phyloP scores from a whole-genome alignment of 176 grass and related monocot species.

The bread wheat (Triticum aestivum) region DNA sequence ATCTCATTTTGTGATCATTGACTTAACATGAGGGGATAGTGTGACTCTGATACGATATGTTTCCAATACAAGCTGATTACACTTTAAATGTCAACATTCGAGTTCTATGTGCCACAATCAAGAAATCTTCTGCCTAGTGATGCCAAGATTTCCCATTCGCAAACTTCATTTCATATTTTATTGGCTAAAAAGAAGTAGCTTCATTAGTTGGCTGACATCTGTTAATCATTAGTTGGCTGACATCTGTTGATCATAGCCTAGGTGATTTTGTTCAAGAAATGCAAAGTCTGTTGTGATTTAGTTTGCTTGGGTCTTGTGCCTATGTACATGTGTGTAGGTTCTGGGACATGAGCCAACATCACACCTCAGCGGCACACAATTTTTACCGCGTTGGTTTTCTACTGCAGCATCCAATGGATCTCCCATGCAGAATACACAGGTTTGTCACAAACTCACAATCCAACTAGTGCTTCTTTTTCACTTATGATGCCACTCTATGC shows the following conservation, averaged over 20 bases:
- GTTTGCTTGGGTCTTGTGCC: background rate
- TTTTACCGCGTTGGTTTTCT: conserved; percentile 46
- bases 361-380: conserved; percentile 23
- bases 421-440: conserved; percentile 40
- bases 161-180: background rate
- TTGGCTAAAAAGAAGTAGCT: background rate
- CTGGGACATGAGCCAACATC: conserved; percentile 36
- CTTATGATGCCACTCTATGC: conserved; percentile 14
- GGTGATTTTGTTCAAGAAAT: background rate
- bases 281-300: background rate
- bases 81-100: background rate
- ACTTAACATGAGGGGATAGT: background rate
- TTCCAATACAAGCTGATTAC: background rate
- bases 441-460: conserved; percentile 1
- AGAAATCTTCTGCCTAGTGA: background rate
- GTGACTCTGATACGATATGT: background rate
- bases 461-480: conserved; percentile 8
- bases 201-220: background rate
- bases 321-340: conserved; percentile 28
- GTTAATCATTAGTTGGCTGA: background rate
- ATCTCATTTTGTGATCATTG: background rate
- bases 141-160: background rate
- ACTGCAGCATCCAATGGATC: conserved; percentile 37
- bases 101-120: background rate
- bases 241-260: background rate